Base-by-base conservation (phyloP, 2,329 filamentous ascomycete species). In the Metarhizium anisopliae region DNA sequence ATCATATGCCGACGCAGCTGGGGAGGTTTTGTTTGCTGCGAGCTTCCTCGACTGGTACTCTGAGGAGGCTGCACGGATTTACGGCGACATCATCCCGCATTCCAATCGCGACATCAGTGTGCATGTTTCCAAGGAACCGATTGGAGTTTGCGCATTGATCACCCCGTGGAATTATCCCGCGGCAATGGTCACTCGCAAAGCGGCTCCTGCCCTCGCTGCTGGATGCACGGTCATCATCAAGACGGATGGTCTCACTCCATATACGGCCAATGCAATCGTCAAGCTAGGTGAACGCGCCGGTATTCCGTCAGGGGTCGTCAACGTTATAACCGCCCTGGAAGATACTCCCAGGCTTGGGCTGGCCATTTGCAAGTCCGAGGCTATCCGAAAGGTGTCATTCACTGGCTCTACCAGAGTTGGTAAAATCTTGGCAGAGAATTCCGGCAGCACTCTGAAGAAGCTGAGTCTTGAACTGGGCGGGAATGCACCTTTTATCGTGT, bases 401-500 rank as follows among this genome's bases (percentile, higher is more conserved):
- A 97, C 93, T 1, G 94, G 93, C 51, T 96, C 73, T 25, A 87
- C 84, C 0, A 71, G 67, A 51, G 83, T 87, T 38, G 84, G 84
- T 32, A 86, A 85, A 68, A 76, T 86, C 7, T 82, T 97, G 54
- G 96, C 96, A 90, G 88, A 89, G 74, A 92, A 96, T 72, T 86
- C 87, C 13, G 83, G 91, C 0, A 80, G 82, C 47, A 96, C 91
- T 0, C 74, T 96, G 62, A 97, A 97, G 80, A 81, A 84, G 61
- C 68, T 85, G 40, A 93, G 89, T 0, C 89, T 96, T 69, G 93
- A 97, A 70, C 86, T 97, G 1, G 93, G 93, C 55, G 93, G 93
- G 51, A 97, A 97, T 69, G 89, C 92, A 0, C 93, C 93, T 1
- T 95, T 96, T 69, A 96, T 97, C 62, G 90, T 97, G 38, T 97